Conservation (phyloP, 1,284 basidiomycete species). For the Pterulicium gracile region DNA sequence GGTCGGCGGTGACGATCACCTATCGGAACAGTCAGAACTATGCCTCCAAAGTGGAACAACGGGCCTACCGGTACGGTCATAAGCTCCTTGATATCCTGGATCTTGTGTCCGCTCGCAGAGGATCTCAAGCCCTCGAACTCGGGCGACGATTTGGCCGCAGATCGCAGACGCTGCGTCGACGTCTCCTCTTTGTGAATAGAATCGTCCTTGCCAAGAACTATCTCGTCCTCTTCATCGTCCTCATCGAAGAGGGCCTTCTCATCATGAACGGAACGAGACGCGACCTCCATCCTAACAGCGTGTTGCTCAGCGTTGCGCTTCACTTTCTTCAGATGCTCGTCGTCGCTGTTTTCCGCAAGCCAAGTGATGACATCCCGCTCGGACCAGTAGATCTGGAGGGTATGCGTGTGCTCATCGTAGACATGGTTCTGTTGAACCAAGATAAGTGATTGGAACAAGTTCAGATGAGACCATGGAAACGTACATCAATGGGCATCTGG, state of each 20-base stretch:
- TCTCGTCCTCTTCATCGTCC: conserved; percentile 73
- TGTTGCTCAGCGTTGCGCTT: conserved; percentile 82
- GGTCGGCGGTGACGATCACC: conserved; percentile 88
- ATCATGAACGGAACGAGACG: conserved; percentile 69
- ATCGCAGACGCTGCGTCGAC: conserved; percentile 69
- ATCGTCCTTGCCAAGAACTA: conserved; percentile 59
- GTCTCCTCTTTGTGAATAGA: conserved; percentile 35
- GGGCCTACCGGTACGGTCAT: conserved; percentile 79
- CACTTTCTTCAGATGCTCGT: conserved; percentile 86
- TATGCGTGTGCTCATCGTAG: conserved; percentile 86
- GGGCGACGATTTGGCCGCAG: conserved; percentile 60
- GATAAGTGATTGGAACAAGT: conserved; percentile 9
- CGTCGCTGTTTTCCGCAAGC: conserved; percentile 91
- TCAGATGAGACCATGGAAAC: conserved; percentile 15
- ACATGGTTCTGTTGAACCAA: conserved; percentile 62
- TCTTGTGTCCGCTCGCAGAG: conserved; percentile 70
- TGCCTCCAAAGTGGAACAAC: conserved; percentile 2
- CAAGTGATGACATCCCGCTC: conserved; percentile 85
- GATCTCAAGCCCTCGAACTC: conserved; percentile 74
- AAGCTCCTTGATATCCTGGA: conserved; percentile 86
- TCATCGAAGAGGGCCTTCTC: conserved; percentile 86
- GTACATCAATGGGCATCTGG: conserved; percentile 93
- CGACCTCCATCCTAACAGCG: conserved; percentile 79
- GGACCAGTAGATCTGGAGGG: conserved; percentile 89
- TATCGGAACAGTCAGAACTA: conserved; percentile 18